A percentile compares a stretch with the other conserved stretches of the same genome.
Evolutionary conservation across 176 grass and related monocot genomes (phyloP).

Genomic region (Hordeum vulgare): DNA sequence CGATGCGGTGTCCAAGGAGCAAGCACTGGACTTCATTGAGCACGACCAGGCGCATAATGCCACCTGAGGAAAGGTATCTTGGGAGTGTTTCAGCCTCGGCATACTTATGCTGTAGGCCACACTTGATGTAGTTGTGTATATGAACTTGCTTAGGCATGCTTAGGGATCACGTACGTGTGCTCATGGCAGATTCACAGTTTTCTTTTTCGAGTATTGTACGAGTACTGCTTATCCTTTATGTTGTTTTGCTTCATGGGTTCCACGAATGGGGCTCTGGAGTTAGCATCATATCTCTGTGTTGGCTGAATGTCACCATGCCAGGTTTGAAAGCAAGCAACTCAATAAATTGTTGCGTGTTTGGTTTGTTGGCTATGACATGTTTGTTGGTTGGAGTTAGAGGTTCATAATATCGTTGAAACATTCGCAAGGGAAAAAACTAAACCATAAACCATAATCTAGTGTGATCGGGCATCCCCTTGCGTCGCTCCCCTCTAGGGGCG

Average conservation of each 20-base stretch:
- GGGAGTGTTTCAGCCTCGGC: background rate
- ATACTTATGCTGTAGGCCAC: background rate
- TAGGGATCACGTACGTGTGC: background rate
- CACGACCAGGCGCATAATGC: slow-evolving; percentile 77
- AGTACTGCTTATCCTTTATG: background rate
- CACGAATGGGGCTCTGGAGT: background rate
- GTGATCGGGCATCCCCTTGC: background rate
- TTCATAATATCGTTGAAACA: background rate
- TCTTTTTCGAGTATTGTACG: background rate
- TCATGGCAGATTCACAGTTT: background rate
- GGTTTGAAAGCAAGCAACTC: background rate
- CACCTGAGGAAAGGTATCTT: slow-evolving; percentile 15
- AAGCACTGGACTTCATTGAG: slow-evolving; percentile 89
- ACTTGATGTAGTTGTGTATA: slow-evolving; percentile 19
- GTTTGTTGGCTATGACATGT: background rate
- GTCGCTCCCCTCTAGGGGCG: too few relatives aligned
- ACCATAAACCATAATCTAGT: too few relatives aligned
- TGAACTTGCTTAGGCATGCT: background rate
- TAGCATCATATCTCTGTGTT: background rate
- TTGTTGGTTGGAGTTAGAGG: background rate
- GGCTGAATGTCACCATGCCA: background rate
- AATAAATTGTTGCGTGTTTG: background rate
- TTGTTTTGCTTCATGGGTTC: background rate
- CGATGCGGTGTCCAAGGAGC: slow-evolving; percentile 64
- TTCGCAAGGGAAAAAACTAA: background rate